Evolutionary conservation across 2,329 filamentous ascomycete genomes (phyloP), one percentile per base, ranked within the genome.

Genomic region (Penicillium sp.): DNA sequence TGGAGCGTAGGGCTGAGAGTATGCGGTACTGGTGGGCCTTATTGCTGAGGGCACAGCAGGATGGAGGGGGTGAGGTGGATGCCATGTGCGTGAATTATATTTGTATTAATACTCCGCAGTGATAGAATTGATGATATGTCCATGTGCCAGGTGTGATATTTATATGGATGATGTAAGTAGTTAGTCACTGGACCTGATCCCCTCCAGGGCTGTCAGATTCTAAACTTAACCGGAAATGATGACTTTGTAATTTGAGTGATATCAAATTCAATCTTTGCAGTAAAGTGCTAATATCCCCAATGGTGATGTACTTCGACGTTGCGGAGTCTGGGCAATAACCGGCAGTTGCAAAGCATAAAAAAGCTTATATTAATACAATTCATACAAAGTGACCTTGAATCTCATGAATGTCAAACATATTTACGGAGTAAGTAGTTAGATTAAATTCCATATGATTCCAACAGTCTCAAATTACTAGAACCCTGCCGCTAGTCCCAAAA

Each of bases 1-100:
- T 47, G 43, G 62, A 64, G 36, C 60, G 16, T 11, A 64, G 25
- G 5, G 14, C 38, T 19, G 44, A 33, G 22, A 59, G 35, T n/a
- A 53, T 47, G 36, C 62, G 62, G 49, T 59, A 60, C n/a, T 49
- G 53, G 22, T 36, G 47, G 14, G 62, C 61, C 44, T 52, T 56
- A 40, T 50, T 57, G 47, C 30, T 28, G 36, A 63, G 59, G 16
- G 17, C 1, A 2, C 36, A 17, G 19, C 57, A 54, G 12, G 50
- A 35, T n/a, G 33, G 38, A 16, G 36, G n/a, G 4, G 40, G 28
- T n/a, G 36, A 14, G 9, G n/a, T 26, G 25, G 49, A 28, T 41
- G 40, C 26, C 42, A 55, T 57, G 33, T n/a, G n/a, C n/a, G n/a
- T n/a, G n/a, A n/a, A n/a, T 26, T 50, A 14, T 16, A 31, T 5